Evolutionary conservation across 2,329 filamentous ascomycete genomes (phyloP).

Genomic region (Fusarium sp.): DNA sequence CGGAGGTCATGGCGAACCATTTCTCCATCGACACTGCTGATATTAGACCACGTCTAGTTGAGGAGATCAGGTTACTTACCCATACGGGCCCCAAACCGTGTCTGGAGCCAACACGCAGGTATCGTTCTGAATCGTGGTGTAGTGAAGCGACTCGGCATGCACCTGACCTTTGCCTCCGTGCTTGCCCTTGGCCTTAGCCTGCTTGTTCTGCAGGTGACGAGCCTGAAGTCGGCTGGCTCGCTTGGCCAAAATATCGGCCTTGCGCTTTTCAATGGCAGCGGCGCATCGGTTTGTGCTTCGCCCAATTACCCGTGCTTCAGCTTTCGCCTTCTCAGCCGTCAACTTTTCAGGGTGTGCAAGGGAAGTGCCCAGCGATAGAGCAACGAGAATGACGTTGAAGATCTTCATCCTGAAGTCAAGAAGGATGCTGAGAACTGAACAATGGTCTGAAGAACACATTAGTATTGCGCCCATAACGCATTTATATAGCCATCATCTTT

Average conservation of each 20-base stretch:
- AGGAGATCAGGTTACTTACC: background rate
- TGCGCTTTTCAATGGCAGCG: constrained; percentile 20
- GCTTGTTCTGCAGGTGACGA: constrained; percentile 3
- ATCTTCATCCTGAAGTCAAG: background rate
- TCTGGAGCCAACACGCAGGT: background rate
- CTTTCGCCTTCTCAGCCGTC: background rate
- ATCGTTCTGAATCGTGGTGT: background rate
- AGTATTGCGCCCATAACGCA: background rate
- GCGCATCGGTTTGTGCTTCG: constrained; percentile 22
- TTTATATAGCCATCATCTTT: background rate
- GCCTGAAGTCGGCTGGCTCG: constrained; percentile 11
- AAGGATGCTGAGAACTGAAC: background rate
- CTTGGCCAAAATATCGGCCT: constrained; percentile 15
- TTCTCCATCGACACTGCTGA: background rate
- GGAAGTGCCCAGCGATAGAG: background rate
- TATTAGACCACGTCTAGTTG: background rate
- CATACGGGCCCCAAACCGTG: background rate
- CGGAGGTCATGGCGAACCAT: background rate
- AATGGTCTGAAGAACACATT: background rate
- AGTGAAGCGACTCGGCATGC: background rate
- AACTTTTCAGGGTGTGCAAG: background rate
- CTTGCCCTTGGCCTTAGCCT: background rate
- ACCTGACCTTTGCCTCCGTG: background rate
- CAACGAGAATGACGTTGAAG: background rate
- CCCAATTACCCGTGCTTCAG: constrained; percentile 13